Evolutionary conservation across 2,329 filamentous ascomycete species (phyloP).

Genomic region (Zymoseptoria tritici): DNA sequence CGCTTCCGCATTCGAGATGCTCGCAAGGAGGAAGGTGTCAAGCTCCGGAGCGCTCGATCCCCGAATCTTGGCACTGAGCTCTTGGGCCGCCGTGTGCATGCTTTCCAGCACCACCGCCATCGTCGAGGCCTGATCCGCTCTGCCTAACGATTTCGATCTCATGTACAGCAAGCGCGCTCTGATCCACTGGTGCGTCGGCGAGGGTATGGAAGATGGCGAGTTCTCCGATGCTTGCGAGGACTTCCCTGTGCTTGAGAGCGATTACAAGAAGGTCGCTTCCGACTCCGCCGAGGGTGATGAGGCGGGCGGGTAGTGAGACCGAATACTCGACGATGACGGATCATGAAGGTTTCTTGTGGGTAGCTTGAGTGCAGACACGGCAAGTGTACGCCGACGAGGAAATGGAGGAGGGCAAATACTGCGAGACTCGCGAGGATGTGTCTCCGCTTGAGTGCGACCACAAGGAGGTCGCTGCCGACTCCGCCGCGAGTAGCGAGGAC

Average conservation of each 20-base stretch:
- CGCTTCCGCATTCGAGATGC: too few relatives aligned
- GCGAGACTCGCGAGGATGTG: too few relatives aligned
- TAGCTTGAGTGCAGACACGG: not conserved
- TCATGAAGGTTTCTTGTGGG: not conserved
- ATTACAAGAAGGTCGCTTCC: conserved; percentile 97
- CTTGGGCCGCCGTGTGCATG: conserved; percentile 88
- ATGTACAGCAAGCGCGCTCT: conserved; percentile 99
- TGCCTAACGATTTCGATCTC: conserved; percentile 97
- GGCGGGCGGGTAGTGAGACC: conserved; percentile 56
- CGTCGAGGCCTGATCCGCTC: conserved; percentile 92
- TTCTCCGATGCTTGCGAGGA: conserved; percentile 99
- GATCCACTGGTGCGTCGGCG: conserved; percentile 99
- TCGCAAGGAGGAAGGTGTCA: too few relatives aligned
- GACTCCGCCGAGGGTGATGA: conserved; percentile 87
- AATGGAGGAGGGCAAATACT: too few relatives aligned
- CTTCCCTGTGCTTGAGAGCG: conserved; percentile 91
- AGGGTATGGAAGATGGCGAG: conserved; percentile 99
- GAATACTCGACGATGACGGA: conserved; percentile 65
- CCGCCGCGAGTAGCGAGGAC: too few relatives aligned
- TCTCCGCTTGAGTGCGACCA: too few relatives aligned
- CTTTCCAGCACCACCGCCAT: conserved; percentile 98
- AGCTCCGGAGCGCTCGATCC: too few relatives aligned
- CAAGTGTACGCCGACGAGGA: too few relatives aligned
- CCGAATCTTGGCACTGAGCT: too few relatives aligned
- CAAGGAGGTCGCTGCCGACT: too few relatives aligned